These are phyloP conservation scores for Malus domestica DNA, from an alignment of 306 rosid genomes.

Conservation along the genomic window DNA sequence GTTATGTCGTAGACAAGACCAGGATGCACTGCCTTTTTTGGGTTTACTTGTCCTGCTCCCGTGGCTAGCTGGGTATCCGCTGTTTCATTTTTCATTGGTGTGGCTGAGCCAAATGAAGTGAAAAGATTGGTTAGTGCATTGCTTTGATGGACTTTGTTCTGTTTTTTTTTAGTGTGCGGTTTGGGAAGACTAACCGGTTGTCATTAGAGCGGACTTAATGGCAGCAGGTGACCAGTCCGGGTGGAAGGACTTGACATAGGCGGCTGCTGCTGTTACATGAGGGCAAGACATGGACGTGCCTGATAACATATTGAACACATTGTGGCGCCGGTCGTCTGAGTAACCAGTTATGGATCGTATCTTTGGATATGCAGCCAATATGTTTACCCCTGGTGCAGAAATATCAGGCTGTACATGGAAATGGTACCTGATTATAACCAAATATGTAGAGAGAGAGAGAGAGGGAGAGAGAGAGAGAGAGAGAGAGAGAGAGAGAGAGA, in stretches of 20 bases:
- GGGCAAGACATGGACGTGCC: slow-evolving; percentile 96
- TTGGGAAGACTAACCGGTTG: slow-evolving; percentile 50
- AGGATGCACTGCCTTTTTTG: slow-evolving; percentile 46
- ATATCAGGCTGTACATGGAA: slow-evolving; percentile 59
- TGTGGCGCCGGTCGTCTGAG: slow-evolving; percentile 30
- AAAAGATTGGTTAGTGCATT: neutral
- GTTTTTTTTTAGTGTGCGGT: neutral
- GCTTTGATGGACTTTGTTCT: neutral
- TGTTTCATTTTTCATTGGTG: slow-evolving; percentile 35
- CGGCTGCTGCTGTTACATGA: slow-evolving; percentile 70
- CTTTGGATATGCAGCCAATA: slow-evolving; percentile 61
- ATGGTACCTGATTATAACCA: neutral
- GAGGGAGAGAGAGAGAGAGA: neutral
- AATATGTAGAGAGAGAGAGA: neutral
- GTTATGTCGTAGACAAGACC: slow-evolving; percentile 58
- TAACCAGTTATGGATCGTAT: slow-evolving; percentile 32
- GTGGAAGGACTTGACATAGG: slow-evolving; percentile 75
- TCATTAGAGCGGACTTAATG: slow-evolving; percentile 90
- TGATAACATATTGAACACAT: slow-evolving; percentile 48
- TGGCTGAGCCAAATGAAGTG: slow-evolving; percentile 37
- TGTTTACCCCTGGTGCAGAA: slow-evolving; percentile 78
- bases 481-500: neutral
- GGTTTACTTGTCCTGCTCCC: slow-evolving; percentile 75
- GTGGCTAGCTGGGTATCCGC: slow-evolving; percentile 32
- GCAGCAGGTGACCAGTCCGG: slow-evolving; percentile 90